These are phyloP conservation scores for Moelleriella libera DNA, from an alignment of 2,329 filamentous ascomycete species.

Conservation along the genomic window DNA sequence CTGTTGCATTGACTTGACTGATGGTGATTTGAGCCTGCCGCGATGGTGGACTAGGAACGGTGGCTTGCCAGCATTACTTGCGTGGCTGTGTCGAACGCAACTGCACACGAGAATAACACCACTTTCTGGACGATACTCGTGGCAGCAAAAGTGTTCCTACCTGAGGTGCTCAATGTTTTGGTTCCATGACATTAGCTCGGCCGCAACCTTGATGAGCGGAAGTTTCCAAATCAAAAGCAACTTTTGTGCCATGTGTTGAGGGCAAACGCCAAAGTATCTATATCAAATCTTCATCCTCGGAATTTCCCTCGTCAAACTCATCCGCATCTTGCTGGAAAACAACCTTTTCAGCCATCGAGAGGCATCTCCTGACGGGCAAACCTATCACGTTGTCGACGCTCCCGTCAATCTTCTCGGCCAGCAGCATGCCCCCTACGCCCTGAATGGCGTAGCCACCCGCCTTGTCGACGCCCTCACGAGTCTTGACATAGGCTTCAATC, in stretches of 20 bases:
- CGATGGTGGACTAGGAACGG: too few species aligned
- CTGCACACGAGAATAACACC: too few species aligned
- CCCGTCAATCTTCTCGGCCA: constrained; percentile 83
- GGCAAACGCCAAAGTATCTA: background rate
- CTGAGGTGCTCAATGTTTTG: too few species aligned
- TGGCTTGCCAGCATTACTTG: background rate
- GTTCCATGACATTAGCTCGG: too few species aligned
- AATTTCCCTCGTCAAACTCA: constrained; percentile 33
- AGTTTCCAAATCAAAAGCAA: too few species aligned
- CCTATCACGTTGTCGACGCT: constrained; percentile 91
- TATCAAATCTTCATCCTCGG: constrained; percentile 19
- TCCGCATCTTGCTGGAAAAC: constrained; percentile 59
- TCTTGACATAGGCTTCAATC: constrained; percentile 64
- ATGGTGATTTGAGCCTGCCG: too few species aligned
- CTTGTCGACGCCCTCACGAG: constrained; percentile 88
- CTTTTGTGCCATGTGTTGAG: too few species aligned
- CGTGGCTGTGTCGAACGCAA: background rate
- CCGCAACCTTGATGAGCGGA: too few species aligned
- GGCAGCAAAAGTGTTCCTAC: too few species aligned
- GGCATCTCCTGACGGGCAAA: constrained; percentile 61
- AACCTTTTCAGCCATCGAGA: constrained; percentile 81
- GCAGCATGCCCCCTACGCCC: constrained; percentile 69
- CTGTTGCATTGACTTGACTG: too few species aligned
- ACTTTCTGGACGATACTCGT: too few species aligned
- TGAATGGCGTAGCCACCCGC: constrained; percentile 93